phyloP scores from a whole-genome alignment of 805 yeast genomes.

The Pichia deserticola region DNA sequence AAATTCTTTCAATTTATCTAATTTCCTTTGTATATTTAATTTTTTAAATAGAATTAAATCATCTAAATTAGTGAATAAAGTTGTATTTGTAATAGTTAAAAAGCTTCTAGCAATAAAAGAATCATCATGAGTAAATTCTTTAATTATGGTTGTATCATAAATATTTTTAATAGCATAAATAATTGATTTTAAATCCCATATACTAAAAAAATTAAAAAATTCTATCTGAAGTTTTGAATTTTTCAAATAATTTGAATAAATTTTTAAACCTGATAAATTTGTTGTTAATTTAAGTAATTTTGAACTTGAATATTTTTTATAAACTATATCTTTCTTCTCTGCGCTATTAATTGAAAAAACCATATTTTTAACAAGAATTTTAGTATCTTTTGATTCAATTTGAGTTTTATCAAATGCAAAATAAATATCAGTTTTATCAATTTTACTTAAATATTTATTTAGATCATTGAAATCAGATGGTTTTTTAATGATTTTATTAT shows the following conservation, averaged over 20 bases:
- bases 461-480: too few relatives aligned
- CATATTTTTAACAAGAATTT: slow-evolving; percentile 7
- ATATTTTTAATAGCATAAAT: slow-evolving; percentile 6
- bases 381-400: background rate
- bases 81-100: slow-evolving; percentile 15
- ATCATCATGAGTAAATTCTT: slow-evolving; percentile 9
- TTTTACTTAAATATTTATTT: background rate
- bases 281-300: slow-evolving; percentile 10
- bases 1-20: background rate
- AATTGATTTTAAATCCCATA: slow-evolving; percentile 8
- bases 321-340: slow-evolving; percentile 4
- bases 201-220: slow-evolving; percentile 12
- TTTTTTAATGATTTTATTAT: too few relatives aligned
- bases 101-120: slow-evolving; percentile 18
- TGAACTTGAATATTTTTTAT: slow-evolving; percentile 1
- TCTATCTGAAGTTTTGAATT: slow-evolving; percentile 7
- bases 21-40: background rate
- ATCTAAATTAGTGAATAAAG: slow-evolving; percentile 12
- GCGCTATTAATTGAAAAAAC: slow-evolving; percentile 8
- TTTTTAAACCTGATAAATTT: slow-evolving; percentile 8
- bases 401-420: slow-evolving; percentile 11
- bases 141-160: slow-evolving; percentile 10
- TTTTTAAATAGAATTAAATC: slow-evolving; percentile 8
- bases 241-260: background rate
- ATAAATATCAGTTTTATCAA: slow-evolving; percentile 5